phyloP scores from a whole-genome alignment of 2,329 filamentous ascomycete genomes.

The Penicillium sp. region DNA sequence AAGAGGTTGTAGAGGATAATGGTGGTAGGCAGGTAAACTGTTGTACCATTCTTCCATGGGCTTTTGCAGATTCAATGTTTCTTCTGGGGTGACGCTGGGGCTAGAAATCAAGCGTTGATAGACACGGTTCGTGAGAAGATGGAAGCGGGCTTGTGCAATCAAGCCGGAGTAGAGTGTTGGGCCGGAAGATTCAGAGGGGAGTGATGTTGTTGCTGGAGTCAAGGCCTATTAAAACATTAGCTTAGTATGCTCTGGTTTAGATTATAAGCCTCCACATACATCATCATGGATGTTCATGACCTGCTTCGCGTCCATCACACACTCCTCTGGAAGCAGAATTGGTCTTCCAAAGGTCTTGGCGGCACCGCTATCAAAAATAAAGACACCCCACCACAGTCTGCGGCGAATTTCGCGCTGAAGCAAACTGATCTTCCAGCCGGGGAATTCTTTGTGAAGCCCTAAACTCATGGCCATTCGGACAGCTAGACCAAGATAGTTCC shows the following conservation, averaged over 20 bases:
- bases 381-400: conserved; percentile 45
- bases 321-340: conserved; percentile 46
- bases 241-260: neutral
- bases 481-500: conserved; percentile 51
- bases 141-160: conserved; percentile 44
- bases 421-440: conserved; percentile 47
- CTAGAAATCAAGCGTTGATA: conserved; percentile 47
- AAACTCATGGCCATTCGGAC: conserved; percentile 52
- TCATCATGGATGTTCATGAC: conserved; percentile 48
- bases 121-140: conserved; percentile 45
- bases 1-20: conserved; percentile 29
- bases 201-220: conserved; percentile 35
- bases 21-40: conserved; percentile 42
- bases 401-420: conserved; percentile 43
- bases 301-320: conserved; percentile 45
- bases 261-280: conserved; percentile 14
- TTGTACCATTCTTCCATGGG: conserved; percentile 46
- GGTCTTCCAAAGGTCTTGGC: conserved; percentile 53
- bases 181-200: conserved; percentile 38
- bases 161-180: conserved; percentile 47
- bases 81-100: conserved; percentile 42
- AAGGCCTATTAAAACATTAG: conserved; percentile 28
- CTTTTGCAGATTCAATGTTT: conserved; percentile 42
- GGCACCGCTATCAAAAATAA: conserved; percentile 51
- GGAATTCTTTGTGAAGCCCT: conserved; percentile 53